Evolutionary conservation across 129 eudicot species (phyloP), one percentile per base, ranked within the genome.

Genomic region (Oenanthe sinensis): DNA sequence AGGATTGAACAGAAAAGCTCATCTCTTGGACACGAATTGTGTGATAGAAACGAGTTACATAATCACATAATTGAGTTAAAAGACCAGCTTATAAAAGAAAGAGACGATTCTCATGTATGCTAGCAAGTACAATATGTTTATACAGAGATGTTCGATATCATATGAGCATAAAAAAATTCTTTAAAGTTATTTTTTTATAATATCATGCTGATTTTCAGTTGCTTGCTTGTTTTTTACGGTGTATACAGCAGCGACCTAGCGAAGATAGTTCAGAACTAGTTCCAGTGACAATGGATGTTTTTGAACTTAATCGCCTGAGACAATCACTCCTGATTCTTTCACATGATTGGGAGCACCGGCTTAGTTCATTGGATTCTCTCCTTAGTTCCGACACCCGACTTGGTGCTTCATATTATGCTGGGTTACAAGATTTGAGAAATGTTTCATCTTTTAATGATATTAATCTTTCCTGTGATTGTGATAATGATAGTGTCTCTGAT

Each of bases 341-440:
- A 75, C 91, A 84, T 78, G 89, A 86, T 84, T 95, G 99, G 99
- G 92, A 95, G 76, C 87, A 86, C 22, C 85, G 92, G 65, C 87
- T 95, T 63, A 83, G 78, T 82, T 84, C 91, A 15, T 81, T 92
- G 75, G 90, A 90, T 78, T 82, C 86, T 63, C 91, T 91, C 33
- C 85, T 91, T 76, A 82, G 76, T 75, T 81, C 85, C 30, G 85
- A 87, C 9, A 39, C 48, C 45, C 26, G 2, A 13, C 75, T 9
- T 37, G 75, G 48, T 42, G 75, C 50, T 44, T 42, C 50, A 42
- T 42, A 20, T 71, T 19, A 71, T n/a, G 47, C 54, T 9, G 86
- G 76, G 40, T 39, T 76, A 9, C 72, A 80, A 49, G 87, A 81
- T 49, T 77, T 80, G 80, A 82, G 88, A 84, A 81, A 77, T 39